Conservation (phyloP, 371 early-diverging fungal genomes). For the Basidiobolus meristosporus region DNA sequence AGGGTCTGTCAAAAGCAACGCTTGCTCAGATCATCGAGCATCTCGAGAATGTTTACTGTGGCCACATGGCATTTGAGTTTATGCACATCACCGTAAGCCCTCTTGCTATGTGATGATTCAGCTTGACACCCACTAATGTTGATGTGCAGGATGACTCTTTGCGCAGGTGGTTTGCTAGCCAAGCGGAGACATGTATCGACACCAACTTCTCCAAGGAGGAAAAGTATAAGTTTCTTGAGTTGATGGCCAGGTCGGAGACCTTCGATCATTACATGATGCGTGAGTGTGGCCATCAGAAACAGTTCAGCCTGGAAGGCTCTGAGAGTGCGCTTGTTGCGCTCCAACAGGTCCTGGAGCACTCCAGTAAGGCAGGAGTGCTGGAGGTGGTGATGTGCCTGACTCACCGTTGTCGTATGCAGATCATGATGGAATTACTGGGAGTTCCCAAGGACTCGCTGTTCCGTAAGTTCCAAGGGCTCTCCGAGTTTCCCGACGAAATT, state of each 20-base stretch:
- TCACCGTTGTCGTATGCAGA: constrained; percentile 88
- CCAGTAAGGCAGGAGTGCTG: constrained; percentile 34
- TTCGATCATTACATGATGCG: constrained; percentile 94
- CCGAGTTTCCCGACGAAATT: constrained; percentile 79
- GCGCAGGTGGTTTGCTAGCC: constrained; percentile 58
- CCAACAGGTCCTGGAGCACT: constrained; percentile 44
- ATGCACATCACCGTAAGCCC: no score
- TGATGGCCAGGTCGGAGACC: constrained; percentile 10
- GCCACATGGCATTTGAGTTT: no score
- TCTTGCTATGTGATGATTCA: constrained; percentile 16
- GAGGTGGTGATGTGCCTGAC: constrained; percentile 87
- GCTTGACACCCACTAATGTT: constrained; percentile 18
- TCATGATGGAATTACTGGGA: constrained; percentile 58
- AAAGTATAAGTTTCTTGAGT: not conserved
- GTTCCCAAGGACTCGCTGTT: constrained; percentile 28
- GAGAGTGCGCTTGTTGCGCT: constrained; percentile 88
- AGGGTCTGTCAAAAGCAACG: constrained; percentile 9
- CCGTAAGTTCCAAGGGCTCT: constrained; percentile 41
- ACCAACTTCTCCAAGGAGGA: not conserved
- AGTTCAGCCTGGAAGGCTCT: constrained; percentile 93
- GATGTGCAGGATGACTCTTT: constrained; percentile 49
- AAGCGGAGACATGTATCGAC: not conserved
- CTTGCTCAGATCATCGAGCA: constrained; percentile 12
- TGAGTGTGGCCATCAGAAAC: constrained; percentile 84
- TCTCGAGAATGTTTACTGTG: no score